phyloP scores from a whole-genome alignment of 257 asterid genomes.

The Craterostigma plantagineum region DNA sequence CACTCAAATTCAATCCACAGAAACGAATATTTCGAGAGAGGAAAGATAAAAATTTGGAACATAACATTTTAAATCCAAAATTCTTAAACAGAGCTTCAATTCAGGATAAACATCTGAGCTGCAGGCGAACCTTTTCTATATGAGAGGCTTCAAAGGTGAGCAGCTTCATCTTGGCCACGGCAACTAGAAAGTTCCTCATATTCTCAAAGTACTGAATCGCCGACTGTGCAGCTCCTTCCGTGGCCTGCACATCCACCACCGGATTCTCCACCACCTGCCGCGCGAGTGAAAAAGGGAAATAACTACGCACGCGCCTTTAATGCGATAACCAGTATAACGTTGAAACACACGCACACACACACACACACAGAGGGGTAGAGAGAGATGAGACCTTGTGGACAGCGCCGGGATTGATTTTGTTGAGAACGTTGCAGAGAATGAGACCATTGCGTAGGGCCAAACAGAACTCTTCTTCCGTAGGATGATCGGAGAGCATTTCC shows the following conservation, averaged over 20 bases:
- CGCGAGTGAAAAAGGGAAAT: conserved; percentile 5
- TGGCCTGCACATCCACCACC: conserved; percentile 49
- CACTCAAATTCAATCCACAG: too few relatives aligned
- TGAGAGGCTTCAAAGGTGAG: conserved; percentile 83
- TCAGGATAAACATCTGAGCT: conserved; percentile 1
- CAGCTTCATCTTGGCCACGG: conserved; percentile 74
- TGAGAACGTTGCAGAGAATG: conserved; percentile 91
- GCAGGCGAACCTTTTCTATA: conserved; percentile 55
- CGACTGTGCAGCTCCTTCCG: conserved; percentile 88
- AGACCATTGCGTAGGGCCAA: conserved; percentile 84
- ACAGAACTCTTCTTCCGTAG: conserved; percentile 64
- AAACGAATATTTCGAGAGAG: too few relatives aligned
- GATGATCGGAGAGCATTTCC: conserved; percentile 47
- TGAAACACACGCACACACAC: neutral
- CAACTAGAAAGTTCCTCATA: conserved; percentile 71
- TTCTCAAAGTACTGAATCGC: conserved; percentile 93
- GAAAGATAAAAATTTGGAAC: too few relatives aligned
- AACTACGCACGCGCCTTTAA: neutral
- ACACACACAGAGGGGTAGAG: neutral
- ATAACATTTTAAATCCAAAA: neutral
- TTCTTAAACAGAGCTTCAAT: neutral
- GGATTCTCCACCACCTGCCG: conserved; percentile 77
- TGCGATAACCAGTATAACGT: neutral
- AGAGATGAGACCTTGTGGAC: conserved; percentile 51
- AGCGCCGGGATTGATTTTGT: conserved; percentile 86